These are phyloP conservation scores for Macadamia integrifolia DNA, from an alignment of 164 flowering plant genomes.

Conservation along the genomic window DNA sequence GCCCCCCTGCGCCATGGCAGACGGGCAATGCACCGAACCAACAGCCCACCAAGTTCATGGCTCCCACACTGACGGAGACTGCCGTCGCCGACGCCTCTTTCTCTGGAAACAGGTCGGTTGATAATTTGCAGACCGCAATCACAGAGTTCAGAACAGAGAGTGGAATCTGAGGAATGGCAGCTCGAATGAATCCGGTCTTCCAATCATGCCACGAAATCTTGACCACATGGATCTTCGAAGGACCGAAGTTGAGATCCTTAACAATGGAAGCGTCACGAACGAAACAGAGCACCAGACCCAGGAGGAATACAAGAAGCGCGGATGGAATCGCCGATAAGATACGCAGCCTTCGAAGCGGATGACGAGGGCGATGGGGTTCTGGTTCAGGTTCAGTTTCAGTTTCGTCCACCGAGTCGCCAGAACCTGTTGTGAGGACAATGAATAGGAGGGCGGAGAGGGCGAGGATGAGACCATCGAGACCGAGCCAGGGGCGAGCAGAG, in stretches of 20 bases:
- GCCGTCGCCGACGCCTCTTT: constrained; percentile 52
- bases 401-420: constrained; percentile 28
- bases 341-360: constrained; percentile 17
- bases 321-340: constrained; percentile 52
- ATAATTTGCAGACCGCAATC: constrained; percentile 78
- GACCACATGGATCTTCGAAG: constrained; percentile 46
- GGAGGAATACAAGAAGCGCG: constrained; percentile 57
- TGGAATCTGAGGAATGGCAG: constrained; percentile 84
- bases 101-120: constrained; percentile 67
- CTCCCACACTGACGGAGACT: constrained; percentile 73
- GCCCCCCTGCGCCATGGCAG: constrained; percentile 85
- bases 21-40: constrained; percentile 94
- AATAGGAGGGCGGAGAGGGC: constrained; percentile 53
- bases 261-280: constrained; percentile 62
- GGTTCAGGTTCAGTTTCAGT: neutral
- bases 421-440: constrained; percentile 48
- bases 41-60: constrained; percentile 76
- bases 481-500: constrained; percentile 52
- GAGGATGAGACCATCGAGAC: constrained; percentile 69
- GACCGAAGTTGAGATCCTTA: constrained; percentile 53
- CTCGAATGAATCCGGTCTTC: constrained; percentile 67
- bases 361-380: neutral
- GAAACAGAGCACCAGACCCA: constrained; percentile 61
- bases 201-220: constrained; percentile 68
- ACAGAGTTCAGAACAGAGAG: constrained; percentile 72